Base-by-base conservation (phyloP, 495 filamentous ascomycete species). In the Glonium stellatum region DNA sequence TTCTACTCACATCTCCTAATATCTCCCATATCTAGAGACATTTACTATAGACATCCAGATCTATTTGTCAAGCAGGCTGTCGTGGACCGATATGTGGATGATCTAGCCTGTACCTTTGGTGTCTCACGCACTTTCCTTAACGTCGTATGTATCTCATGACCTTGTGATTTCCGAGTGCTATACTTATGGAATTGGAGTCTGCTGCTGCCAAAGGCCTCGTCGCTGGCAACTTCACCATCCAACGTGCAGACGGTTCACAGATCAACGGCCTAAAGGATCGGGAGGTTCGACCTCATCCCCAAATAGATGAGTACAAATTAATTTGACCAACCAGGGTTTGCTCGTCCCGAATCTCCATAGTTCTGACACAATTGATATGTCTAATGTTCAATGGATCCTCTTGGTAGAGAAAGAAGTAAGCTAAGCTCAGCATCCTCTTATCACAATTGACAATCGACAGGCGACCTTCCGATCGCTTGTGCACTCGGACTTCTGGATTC, bases 391-490 rank as follows among this genome's bases (percentile, higher is more conserved):
- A 48, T 96, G 90, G 91, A 76, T 97, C 25, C 67, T 97, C 0
- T 80, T 97, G 0, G 80, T 98, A 36, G 93, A 98, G 70, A 98
- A 98, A 76, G 93, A 98, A 78, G 90, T 87, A 68, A n/a, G 11
- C 13, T 25, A 10, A 1, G 39, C 39, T n/a, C 3, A 63, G 6
- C 21, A 23, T 21, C 11, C 0, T 39, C n/a, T 34, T 1, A 10
- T 10, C 39, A 27, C 19, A 21, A 47, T 63, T 72, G n/a, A 48
- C 46, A 9, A 6, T 54, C 19, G 31, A 6, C 52, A 92, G 90
- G 89, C 91, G 15, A 87, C 89, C 0, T 97, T 95, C 67, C 85
- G 87, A 10, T 83, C 84, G 21, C 72, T 93, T 10, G 79, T 78
- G 34, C 71, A 77, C 22, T 80, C 73, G 42, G 69, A 66, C 13